Evolutionary conservation across 495 filamentous ascomycete species (phyloP), one percentile per base, ranked within the genome.

Genomic region (Lasiosphaeris hirsuta): DNA sequence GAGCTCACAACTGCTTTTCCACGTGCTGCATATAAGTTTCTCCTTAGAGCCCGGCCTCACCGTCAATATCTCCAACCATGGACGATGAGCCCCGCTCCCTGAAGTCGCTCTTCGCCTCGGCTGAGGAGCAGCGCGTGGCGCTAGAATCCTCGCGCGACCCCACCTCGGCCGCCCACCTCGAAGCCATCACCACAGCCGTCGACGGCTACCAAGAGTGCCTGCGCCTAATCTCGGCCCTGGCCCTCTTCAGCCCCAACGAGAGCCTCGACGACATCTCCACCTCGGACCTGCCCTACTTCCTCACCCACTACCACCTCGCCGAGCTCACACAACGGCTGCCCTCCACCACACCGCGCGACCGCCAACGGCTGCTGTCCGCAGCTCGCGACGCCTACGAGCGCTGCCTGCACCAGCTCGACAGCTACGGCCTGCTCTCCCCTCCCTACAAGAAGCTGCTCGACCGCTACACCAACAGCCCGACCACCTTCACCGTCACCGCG

Each of bases 241-340:
- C 89, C 0, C 70, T 97, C 10, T 97, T 97, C 79, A 94, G 90
- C 65, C 80, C 86, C 7, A 97, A 98, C 70, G 94, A 98, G 68
- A 80, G 82, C 2, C 71, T 96, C 35, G 95, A 97, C 54, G 94
- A 98, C 76, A 75, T 97, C 33, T 78, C 88, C 10, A 93, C 92
- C 10, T 80, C 78, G n/a, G 85, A 94, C 71, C 70, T 98, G 42
- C 88, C 87, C 81, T 96, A 81, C 59, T 65, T 80, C 19, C 62
- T 78, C 40, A 66, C 68, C 44, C 60, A 64, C 59, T 66, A 55
- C 59, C 68, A 64, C 63, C 55, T 70, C 52, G 65, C 65, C 38
- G 67, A 72, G 58, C 60, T 75, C 43, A 51, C 66, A 40, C 66
- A 70, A 46, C 75, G 67, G 57, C 63, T 71, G 42, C 86, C 65